A percentile compares a stretch with the other conserved stretches of the same genome.
These are phyloP conservation scores for Metschnikowia peoriensis DNA, from an alignment of 805 yeast genomes.

Conservation along the genomic window DNA sequence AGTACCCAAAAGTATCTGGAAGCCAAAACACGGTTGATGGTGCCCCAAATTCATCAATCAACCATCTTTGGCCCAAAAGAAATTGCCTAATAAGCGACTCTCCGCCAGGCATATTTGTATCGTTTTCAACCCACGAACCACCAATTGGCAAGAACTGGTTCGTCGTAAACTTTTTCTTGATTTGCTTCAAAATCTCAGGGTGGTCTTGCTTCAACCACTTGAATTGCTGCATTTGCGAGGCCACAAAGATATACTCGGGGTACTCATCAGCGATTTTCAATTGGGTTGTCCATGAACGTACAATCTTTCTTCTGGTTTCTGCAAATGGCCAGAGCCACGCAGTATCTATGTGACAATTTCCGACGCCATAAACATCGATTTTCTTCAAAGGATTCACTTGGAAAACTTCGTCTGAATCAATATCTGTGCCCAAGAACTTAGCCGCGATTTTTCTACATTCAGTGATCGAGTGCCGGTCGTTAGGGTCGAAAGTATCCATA, in stretches of 20 bases:
- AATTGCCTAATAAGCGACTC: constrained; percentile 89
- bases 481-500: constrained; percentile 78
- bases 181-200: constrained; percentile 68
- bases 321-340: constrained; percentile 99
- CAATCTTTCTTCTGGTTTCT: constrained; percentile 88
- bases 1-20: constrained; percentile 96
- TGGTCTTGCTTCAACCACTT: constrained; percentile 88
- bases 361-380: constrained; percentile 76
- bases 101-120: constrained; percentile 93
- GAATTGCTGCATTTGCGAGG: constrained; percentile 95
- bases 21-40: constrained; percentile 84
- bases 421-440: constrained; percentile 60
- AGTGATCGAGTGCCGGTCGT: constrained; percentile 53
- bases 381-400: constrained; percentile 32
- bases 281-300: constrained; percentile 94
- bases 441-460: constrained; percentile 67
- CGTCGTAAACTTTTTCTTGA: constrained; percentile 62
- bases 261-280: constrained; percentile 77
- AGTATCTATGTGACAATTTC: constrained; percentile 96
- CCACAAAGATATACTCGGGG: constrained; percentile 92
- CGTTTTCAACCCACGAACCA: constrained; percentile 98
- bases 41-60: constrained; percentile 72
- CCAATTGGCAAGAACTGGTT: constrained; percentile 89
- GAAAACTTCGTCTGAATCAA: constrained; percentile 62
- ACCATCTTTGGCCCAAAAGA: constrained; percentile 84